phyloP scores from a whole-genome alignment of 768 basidiomycete species.

The Hygrophoropsis aurantiaca region DNA sequence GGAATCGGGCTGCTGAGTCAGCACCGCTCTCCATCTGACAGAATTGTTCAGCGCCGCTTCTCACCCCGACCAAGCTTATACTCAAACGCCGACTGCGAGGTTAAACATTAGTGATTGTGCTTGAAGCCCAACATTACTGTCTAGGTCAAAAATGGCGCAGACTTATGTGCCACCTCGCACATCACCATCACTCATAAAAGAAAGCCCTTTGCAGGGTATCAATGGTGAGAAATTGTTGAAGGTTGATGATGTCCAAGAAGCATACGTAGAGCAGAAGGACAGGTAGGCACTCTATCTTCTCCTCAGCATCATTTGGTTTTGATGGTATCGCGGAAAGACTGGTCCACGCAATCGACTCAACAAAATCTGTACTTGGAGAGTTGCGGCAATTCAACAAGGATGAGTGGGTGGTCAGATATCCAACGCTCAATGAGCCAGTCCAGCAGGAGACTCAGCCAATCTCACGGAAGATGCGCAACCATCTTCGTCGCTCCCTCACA shows the following conservation, averaged over 20 bases:
- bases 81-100: neutral
- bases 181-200: constrained; percentile 5
- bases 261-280: constrained; percentile 73
- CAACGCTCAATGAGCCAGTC: constrained; percentile 58
- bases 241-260: constrained; percentile 74
- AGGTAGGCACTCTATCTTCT: constrained; percentile 45
- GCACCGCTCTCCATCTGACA: neutral
- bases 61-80: neutral
- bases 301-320: neutral
- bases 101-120: constrained; percentile 1
- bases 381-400: constrained; percentile 80
- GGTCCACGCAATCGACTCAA: constrained; percentile 72
- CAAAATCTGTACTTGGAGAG: constrained; percentile 66
- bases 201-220: constrained; percentile 11
- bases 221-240: constrained; percentile 37
- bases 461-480: constrained; percentile 32
- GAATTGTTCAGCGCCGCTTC: neutral
- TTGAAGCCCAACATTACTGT: neutral
- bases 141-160: constrained; percentile 3
- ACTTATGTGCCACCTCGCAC: constrained; percentile 1
- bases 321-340: constrained; percentile 45
- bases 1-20: constrained; percentile 2
- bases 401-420: constrained; percentile 89
- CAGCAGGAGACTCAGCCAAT: constrained; percentile 24
- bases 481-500: constrained; percentile 68